A percentile compares a stretch with the other conserved stretches of the same genome.
These are phyloP conservation scores for Calonectria montana DNA, from an alignment of 2,329 filamentous ascomycete genomes.

Conservation along the genomic window DNA sequence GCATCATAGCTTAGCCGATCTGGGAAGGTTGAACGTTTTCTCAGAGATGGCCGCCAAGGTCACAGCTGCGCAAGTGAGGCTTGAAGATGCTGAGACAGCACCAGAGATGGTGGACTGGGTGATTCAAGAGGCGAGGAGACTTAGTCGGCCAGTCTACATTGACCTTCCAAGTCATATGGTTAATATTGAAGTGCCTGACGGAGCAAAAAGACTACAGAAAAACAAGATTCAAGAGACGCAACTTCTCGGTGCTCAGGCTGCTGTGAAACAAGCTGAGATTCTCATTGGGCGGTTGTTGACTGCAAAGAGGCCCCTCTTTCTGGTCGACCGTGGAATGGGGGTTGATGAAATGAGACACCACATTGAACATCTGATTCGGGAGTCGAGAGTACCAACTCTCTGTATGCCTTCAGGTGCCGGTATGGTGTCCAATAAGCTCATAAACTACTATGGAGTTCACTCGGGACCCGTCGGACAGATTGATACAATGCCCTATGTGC, in stretches of 20 bases:
- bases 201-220: background rate
- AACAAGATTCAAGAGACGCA: too few species aligned
- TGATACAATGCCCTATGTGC: background rate
- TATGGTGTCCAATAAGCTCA: background rate
- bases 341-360: background rate
- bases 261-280: background rate
- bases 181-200: background rate
- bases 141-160: background rate
- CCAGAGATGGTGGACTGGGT: constrained; percentile 2
- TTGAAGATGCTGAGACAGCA: background rate
- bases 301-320: background rate
- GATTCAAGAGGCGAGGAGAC: background rate
- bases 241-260: background rate
- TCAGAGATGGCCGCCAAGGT: background rate
- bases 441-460: background rate
- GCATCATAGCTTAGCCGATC: background rate
- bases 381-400: background rate
- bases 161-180: background rate
- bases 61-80: background rate
- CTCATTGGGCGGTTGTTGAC: background rate
- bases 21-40: background rate
- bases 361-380: background rate
- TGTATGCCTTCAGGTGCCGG: background rate
- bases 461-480: background rate
- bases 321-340: background rate